phyloP scores from a whole-genome alignment of 345 rosid genomes.

The Passiflora organensis region DNA sequence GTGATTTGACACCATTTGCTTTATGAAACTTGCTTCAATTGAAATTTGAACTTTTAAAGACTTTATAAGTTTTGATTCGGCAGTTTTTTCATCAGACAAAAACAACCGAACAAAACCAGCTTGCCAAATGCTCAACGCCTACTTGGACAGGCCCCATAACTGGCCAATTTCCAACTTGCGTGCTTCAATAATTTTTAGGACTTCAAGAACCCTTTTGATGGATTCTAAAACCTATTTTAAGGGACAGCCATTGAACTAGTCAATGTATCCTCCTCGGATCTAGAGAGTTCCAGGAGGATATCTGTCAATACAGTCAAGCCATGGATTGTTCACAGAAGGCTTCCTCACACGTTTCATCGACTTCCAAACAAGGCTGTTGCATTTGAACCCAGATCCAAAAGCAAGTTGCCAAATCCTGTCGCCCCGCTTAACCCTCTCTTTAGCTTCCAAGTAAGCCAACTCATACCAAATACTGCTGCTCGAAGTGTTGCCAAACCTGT shows the following conservation, averaged over 20 bases:
- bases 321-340: conserved; percentile 57
- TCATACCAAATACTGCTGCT: conserved; percentile 95
- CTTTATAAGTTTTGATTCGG: too few relatives aligned
- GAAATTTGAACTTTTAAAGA: too few relatives aligned
- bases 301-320: conserved; percentile 65
- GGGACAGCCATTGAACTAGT: too few relatives aligned
- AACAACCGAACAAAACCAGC: not conserved
- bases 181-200: too few relatives aligned
- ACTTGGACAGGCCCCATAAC: not conserved
- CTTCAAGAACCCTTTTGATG: too few relatives aligned
- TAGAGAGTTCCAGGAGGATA: conserved; percentile 54
- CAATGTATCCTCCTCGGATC: not conserved
- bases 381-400: conserved; percentile 88
- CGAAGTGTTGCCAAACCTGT: conserved; percentile 84
- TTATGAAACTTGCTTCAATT: too few relatives aligned
- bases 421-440: conserved; percentile 64
- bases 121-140: not conserved
- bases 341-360: conserved; percentile 61
- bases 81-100: too few relatives aligned
- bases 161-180: not conserved
- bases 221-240: too few relatives aligned
- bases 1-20: too few relatives aligned
- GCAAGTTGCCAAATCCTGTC: conserved; percentile 90
- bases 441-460: conserved; percentile 84
- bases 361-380: conserved; percentile 87